Evolutionary conservation across 208 protist genomes (phyloP).

Genomic region (Trypanosoma theileri): DNA sequence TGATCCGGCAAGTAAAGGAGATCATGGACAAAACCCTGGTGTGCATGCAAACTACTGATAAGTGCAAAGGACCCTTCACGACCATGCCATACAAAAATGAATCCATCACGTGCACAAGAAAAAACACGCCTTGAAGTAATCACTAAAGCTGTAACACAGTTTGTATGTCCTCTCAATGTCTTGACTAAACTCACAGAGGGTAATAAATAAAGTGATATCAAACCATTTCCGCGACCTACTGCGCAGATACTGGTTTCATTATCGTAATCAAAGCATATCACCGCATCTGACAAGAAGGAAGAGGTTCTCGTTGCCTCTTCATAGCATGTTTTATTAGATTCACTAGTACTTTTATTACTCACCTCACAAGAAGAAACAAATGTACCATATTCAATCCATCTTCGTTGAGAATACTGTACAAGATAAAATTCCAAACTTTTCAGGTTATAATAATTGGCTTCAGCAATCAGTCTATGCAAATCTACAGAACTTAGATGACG

Average conservation of each 20-base stretch:
- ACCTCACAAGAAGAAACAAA: conserved; percentile 12
- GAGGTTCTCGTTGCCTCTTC: background rate
- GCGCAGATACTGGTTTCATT: conserved; percentile 4
- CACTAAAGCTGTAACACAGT: conserved; percentile 3
- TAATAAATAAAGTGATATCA: conserved; percentile 5
- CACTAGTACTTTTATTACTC: background rate
- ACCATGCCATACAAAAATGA: conserved; percentile 9
- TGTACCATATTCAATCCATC: conserved; percentile 13
- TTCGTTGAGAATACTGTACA: conserved; percentile 1
- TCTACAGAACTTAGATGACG: conserved; percentile 4
- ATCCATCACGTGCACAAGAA: conserved; percentile 13
- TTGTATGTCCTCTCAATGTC: conserved; percentile 1
- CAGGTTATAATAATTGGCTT: conserved; percentile 20
- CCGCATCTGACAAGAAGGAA: background rate
- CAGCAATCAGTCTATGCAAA: background rate
- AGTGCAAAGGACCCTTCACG: background rate
- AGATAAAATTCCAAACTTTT: conserved; percentile 2
- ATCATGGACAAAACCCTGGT: conserved; percentile 6
- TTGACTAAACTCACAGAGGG: background rate
- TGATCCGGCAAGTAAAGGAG: background rate
- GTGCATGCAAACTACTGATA: conserved; percentile 1
- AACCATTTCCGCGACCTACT: conserved; percentile 1
- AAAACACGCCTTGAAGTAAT: conserved; percentile 11
- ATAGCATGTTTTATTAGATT: background rate
- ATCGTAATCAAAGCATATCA: conserved; percentile 12